A percentile compares a stretch with the other conserved stretches of the same genome.
phyloP scores from a whole-genome alignment of 257 asterid species.

The Ligustrum vulgare region DNA sequence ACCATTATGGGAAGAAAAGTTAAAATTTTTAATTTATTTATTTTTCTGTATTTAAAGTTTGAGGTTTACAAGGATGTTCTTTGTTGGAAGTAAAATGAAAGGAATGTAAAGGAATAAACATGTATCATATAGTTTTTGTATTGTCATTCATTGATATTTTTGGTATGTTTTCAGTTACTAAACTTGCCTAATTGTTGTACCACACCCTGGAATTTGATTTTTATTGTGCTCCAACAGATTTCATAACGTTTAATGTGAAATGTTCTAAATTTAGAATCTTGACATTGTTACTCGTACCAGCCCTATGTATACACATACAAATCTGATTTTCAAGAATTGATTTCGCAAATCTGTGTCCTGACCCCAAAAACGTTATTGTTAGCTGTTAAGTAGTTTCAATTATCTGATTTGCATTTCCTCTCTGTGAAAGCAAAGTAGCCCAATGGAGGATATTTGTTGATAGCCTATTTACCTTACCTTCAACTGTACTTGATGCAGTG shows the following conservation, averaged over 20 bases:
- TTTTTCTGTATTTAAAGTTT: neutral
- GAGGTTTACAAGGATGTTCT: neutral
- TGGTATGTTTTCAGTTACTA: neutral
- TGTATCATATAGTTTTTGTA: neutral
- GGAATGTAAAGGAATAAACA: neutral
- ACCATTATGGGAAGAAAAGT: neutral
- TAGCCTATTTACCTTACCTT: neutral
- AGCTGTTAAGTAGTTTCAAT: neutral
- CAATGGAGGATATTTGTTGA: neutral
- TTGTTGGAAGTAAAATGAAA: neutral
- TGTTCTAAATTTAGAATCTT: neutral
- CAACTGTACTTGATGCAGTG: constrained; percentile 46
- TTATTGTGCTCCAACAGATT: neutral
- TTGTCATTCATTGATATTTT: neutral
- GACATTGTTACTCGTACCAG: neutral
- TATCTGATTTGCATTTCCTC: neutral
- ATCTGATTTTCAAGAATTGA: neutral
- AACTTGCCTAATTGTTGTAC: neutral
- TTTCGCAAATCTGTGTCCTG: neutral
- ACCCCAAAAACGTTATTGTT: neutral
- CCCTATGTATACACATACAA: neutral
- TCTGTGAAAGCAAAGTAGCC: neutral
- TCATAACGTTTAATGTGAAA: neutral
- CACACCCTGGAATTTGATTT: neutral
- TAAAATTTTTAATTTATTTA: too few species aligned